Evolutionary conservation across 2,329 filamentous ascomycete genomes (phyloP), one percentile per base, ranked within the genome.

Genomic region (Sporothrix sp.): DNA sequence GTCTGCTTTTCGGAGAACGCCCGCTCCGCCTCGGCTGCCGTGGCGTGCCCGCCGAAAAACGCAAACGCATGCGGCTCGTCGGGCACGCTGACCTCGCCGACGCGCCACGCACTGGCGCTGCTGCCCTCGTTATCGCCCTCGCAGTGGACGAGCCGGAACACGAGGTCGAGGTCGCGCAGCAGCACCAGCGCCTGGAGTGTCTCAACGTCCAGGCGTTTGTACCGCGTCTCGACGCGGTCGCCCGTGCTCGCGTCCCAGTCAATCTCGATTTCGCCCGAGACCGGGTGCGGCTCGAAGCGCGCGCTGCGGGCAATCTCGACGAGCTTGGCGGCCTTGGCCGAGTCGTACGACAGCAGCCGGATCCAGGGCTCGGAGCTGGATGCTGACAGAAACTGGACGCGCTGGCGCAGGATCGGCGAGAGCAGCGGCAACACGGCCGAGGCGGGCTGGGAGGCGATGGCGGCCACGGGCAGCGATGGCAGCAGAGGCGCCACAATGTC

Each of bases 211-310:
- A 87, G 63, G n/a, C 85, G 73, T 53, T 78, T 72, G 66, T 82
- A 91, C 48, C 76, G 73, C 25, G 74, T 71, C 53, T 79, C 71
- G 7, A 79, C 74, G 51, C 87, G 83, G 51, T 72, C 42, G 20
- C 25, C 42, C 32, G 18, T 30, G 33, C 16, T 27, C 14, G 23
- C 14, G 38, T 80, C 75, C 73, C 76, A 79, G 63, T 86, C 81
- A 18, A 90, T 67, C 66, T 91, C 86, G 49, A 91, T 78, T 64
- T 90, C 85, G 49, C 85, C 86, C 2, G 84, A 88, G 4, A 84
- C 79, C 3, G 87, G 87, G 60, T 93, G 87, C n/a, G 85, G 84
- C 63, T 90, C 84, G 28, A 91, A 70, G 40, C 74, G 68, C 48
- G 85, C 78, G 51, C 75, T 74, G 58, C 75, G 74, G 28, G 81